These are phyloP conservation scores for Hibiscus tridactylites DNA, from an alignment of 345 rosid species.

Conservation along the genomic window DNA sequence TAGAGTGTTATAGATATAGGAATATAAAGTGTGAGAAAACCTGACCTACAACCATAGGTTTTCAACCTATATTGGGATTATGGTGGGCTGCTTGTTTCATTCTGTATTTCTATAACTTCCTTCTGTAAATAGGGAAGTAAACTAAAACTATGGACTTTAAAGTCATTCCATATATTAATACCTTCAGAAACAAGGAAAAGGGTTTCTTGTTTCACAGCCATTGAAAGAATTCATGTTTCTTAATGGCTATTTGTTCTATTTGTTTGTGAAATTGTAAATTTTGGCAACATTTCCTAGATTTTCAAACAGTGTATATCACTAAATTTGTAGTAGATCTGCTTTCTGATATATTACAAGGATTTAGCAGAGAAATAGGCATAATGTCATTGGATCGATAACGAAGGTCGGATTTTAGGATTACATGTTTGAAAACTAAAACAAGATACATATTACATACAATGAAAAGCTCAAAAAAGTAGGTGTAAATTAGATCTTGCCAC, in stretches of 20 bases:
- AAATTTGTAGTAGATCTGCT: no score
- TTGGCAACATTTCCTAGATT: neutral
- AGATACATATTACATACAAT: neutral
- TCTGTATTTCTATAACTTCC: neutral
- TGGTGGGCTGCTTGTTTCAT: neutral
- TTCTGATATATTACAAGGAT: no score
- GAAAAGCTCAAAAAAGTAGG: neutral
- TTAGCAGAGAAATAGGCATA: neutral
- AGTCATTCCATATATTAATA: neutral
- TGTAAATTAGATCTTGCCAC: slow-evolving; percentile 65
- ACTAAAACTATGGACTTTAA: neutral
- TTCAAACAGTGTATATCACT: neutral
- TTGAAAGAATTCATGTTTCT: slow-evolving; percentile 8
- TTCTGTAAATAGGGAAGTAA: neutral
- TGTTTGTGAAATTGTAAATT: neutral
- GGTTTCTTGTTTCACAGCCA: slow-evolving; percentile 15
- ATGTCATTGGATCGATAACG: slow-evolving; percentile 9
- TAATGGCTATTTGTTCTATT: neutral
- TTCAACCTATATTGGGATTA: neutral
- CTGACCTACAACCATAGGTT: slow-evolving; percentile 6
- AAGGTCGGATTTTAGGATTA: neutral
- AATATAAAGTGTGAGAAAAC: slow-evolving; percentile 13
- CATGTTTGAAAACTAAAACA: neutral
- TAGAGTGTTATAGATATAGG: neutral
- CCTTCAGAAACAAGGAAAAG: slow-evolving; percentile 10